Base-by-base conservation (phyloP, 164 flowering plant species). In the Cinnamomum micranthum region DNA sequence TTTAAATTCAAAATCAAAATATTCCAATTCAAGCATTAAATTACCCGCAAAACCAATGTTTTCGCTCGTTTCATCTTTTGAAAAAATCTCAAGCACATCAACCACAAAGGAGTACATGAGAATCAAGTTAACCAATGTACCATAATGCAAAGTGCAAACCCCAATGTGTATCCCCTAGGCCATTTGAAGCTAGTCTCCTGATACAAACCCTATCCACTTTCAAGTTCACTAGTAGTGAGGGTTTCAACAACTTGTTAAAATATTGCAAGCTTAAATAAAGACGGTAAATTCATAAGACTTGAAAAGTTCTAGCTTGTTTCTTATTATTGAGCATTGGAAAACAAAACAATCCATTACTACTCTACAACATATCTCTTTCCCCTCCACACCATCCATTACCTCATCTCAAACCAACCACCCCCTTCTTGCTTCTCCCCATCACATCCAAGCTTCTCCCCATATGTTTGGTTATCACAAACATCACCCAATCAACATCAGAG, bases 171-270 rank as follows among this genome's bases (percentile, higher is more conserved):
- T 67, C 50, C 20, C 24, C 5, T 14, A 1, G 24, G 15, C 70
- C 23, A n/a, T 67, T 31, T 28, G 14, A 67, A 47, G n/a, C 47
- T 28, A 28, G 19, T 28, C 23, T 67, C 23, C 24, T 67, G 22
- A 67, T 67, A 15, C 5, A 67, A 24, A 12, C 79, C 73, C n/a
- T 23, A 19, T 0, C 75, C 52, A 73, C 15, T 77, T 6, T 19
- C 4, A 77, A 59, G 19, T 10, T 72, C 69, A 1, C 22, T 35
- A 71, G 31, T 68, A 2, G 15, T 67, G 50, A 67, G 15, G 12
- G 70, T 14, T 33, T 67, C 70, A 11, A 67, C 15, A 28, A 67
- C 22, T 31, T 31, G 33, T 31, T 31, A 31, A 35, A 35, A 6
- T 7, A 35, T 7, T 7, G 47, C 47, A 35, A 7, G 47, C 10